Evolutionary conservation across 2,329 filamentous ascomycete species (phyloP).

Genomic region (Triangularia setosa): DNA sequence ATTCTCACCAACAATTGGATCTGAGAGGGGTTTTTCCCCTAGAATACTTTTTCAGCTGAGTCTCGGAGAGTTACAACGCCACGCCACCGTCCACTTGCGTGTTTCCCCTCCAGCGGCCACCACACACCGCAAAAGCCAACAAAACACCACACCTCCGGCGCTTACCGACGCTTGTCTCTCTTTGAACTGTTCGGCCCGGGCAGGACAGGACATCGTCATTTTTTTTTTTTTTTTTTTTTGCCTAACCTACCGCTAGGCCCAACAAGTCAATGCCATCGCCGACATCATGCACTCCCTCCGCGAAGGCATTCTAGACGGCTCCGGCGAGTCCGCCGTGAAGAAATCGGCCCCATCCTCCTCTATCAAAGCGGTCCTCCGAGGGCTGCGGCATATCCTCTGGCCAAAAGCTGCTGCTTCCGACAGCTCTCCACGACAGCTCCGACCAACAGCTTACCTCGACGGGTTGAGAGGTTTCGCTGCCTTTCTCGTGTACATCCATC

Average conservation of each 20-base stretch:
- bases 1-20: neutral
- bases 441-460: constrained; percentile 59
- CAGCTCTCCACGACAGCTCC: constrained; percentile 28
- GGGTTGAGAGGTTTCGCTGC: constrained; percentile 64
- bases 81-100: neutral
- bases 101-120: neutral
- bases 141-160: neutral
- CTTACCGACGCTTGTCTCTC: neutral
- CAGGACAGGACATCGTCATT: neutral
- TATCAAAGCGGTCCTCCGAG: constrained; percentile 23
- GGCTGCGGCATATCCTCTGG: constrained; percentile 22
- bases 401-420: constrained; percentile 15
- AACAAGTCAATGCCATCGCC: neutral
- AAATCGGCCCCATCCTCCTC: neutral
- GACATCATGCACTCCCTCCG: constrained; percentile 17
- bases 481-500: constrained; percentile 61
- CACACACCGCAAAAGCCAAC: neutral
- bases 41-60: neutral
- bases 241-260: neutral
- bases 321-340: neutral
- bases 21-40: neutral
- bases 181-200: neutral
- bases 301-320: constrained; percentile 19
- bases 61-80: neutral
- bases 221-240: neutral